These are phyloP conservation scores for Carex cristatella DNA, from an alignment of 176 grass and related monocot species.

Conservation along the genomic window DNA sequence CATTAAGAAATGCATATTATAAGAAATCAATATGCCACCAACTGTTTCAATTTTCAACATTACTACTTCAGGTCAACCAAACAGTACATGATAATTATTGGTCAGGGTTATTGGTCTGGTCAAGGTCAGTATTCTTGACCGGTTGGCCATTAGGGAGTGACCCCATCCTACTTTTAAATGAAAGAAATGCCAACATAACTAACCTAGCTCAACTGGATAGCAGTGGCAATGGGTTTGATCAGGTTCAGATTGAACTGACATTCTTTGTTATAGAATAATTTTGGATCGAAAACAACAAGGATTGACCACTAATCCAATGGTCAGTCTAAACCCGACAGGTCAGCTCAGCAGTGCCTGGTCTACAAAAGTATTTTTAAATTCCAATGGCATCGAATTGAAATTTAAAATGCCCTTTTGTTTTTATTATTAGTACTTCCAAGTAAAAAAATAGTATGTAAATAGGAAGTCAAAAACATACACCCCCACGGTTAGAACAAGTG, in stretches of 20 bases:
- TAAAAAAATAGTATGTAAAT: slow-evolving; percentile 13
- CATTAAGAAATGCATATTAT: neutral
- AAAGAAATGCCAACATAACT: neutral
- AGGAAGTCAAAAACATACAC: slow-evolving; percentile 52
- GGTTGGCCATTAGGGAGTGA: neutral
- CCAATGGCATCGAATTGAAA: neutral
- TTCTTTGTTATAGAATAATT: neutral
- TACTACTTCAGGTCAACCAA: neutral
- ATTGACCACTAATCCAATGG: neutral
- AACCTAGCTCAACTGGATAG: neutral
- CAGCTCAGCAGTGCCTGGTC: neutral
- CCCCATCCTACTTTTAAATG: neutral
- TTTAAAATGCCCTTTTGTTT: neutral
- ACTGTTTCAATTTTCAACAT: neutral
- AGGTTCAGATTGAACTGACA: neutral
- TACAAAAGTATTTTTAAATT: neutral
- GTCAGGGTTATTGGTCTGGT: neutral
- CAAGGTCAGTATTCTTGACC: neutral
- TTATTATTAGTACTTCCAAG: neutral
- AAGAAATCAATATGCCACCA: neutral
- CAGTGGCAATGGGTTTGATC: neutral
- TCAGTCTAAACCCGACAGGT: slow-evolving; percentile 6
- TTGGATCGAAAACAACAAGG: neutral
- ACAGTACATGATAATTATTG: neutral
- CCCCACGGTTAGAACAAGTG: slow-evolving; percentile 80